phyloP scores from a whole-genome alignment of 1,284 basidiomycete genomes.

The Prillingera fragicola region DNA sequence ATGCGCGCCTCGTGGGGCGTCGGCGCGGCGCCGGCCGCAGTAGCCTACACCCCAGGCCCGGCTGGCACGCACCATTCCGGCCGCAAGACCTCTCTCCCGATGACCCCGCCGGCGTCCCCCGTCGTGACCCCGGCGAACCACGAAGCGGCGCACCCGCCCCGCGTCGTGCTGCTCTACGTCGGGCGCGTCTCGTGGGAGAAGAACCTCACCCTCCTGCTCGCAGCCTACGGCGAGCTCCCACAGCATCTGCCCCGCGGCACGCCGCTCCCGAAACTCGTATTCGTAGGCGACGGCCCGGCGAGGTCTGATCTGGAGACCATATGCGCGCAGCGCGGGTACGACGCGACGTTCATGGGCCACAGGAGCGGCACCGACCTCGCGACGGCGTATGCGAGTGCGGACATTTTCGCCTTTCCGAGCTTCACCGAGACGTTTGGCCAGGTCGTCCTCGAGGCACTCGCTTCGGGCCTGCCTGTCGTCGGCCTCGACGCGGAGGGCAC shows the following conservation, averaged over 20 bases:
- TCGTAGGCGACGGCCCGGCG: constrained; percentile 57
- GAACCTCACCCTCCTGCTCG: constrained; percentile 55
- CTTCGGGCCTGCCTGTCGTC: constrained; percentile 55
- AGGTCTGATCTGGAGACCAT: constrained; percentile 49
- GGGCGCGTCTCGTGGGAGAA: constrained; percentile 55
- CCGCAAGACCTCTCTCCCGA: constrained; percentile 31
- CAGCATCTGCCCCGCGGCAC: constrained; percentile 20
- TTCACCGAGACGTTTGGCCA: constrained; percentile 58
- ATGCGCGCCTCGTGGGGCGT: constrained; percentile 52
- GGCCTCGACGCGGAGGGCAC: constrained; percentile 57
- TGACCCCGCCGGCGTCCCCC: constrained; percentile 41
- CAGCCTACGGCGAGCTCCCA: constrained; percentile 49
- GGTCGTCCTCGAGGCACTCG: constrained; percentile 56
- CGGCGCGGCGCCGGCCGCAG: constrained; percentile 14
- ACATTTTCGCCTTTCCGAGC: constrained; percentile 55
- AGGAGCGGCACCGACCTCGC: constrained; percentile 49
- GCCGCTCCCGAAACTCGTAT: constrained; percentile 51
- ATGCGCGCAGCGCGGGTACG: constrained; percentile 49
- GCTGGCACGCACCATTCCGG: constrained; percentile 43
- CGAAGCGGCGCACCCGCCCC: constrained; percentile 15
- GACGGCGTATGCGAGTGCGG: constrained; percentile 52
- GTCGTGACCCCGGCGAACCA: constrained; percentile 19
- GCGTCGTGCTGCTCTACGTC: constrained; percentile 44
- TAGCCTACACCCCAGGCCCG: constrained; percentile 1
- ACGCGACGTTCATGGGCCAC: constrained; percentile 54